Conservation (phyloP, 2,329 filamentous ascomycete genomes). For the Aspergillus vadensis region DNA sequence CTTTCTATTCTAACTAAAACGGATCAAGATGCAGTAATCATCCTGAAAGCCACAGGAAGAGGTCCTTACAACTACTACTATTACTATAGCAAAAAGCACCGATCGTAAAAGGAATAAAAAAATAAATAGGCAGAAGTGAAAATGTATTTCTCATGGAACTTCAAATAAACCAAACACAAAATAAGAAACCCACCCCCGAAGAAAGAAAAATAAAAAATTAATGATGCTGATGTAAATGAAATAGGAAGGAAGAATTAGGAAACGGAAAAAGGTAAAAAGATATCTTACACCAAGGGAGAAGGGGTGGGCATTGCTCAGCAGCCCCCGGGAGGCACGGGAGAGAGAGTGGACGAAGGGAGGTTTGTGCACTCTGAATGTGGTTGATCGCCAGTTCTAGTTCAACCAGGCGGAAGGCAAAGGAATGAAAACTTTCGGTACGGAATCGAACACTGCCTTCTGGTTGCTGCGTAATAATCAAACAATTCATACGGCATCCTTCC, state of each 20-base stretch:
- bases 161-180: not conserved
- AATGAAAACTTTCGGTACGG: conserved; percentile 27
- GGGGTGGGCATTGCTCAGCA: conserved; percentile 28
- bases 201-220: conserved; percentile 8
- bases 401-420: conserved; percentile 29
- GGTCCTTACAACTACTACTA: not conserved
- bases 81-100: not conserved
- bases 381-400: conserved; percentile 32
- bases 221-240: not conserved
- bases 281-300: conserved; percentile 16
- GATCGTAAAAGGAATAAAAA: not conserved
- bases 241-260: conserved; percentile 6
- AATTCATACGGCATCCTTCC: conserved; percentile 13
- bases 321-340: conserved; percentile 23
- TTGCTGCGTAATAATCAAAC: conserved; percentile 15
- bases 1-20: not conserved
- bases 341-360: conserved; percentile 22
- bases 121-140: too few relatives aligned
- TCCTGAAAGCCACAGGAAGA: not conserved
- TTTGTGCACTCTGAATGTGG: conserved; percentile 31
- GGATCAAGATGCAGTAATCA: not conserved
- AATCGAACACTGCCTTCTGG: conserved; percentile 8
- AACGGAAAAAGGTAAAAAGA: conserved; percentile 21
- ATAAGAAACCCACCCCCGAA: conserved; percentile 6
- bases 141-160: too few relatives aligned